Base-by-base conservation (phyloP, 2,329 filamentous ascomycete genomes). In the Lachnellula willkommii region DNA sequence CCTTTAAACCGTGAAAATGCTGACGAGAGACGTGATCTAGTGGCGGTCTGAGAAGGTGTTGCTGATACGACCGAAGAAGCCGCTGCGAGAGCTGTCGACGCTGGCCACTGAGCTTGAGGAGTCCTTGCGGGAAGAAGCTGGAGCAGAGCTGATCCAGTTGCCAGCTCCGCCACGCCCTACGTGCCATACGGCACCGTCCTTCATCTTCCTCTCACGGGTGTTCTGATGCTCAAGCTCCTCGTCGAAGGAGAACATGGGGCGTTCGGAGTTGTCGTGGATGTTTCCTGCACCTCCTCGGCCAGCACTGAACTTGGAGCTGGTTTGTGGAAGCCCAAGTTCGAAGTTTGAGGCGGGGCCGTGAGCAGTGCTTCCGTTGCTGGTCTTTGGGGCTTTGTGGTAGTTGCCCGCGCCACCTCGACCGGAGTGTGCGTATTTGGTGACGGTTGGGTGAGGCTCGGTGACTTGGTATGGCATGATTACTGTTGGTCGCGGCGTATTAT, bases 251-350 rank as follows among this genome's bases (percentile, higher is more conserved):
- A 69, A 69, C 15, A 65, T 60, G 12, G 67, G 56, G 22, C 60
- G 63, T 52, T 70, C 66, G 9, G 58, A 57, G 9, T 37, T 58
- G 14, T 55, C 47, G 52, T 62, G 64, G 45, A 69, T 67, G 58
- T 70, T 70, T n/a, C 68, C 68, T 15, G 66, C 68, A 26, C 68
- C 68, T 4, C 68, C 67, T 17, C 67, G 62, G 12, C 68, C 68
- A 17, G 59, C 57, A 56, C 52, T 61, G 60, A 69, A 70, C 52
- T 61, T 64, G 43, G 56, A 54, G 48, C 52, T 62, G 49, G 60
- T 58, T 47, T 61, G 48, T n/a, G 67, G 66, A 12, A 67, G 56
- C 8, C 60, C 63, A 47, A 52, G 28, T 28, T 60, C 56, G 52
- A 68, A 65, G 60, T 63, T 62, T 7, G 65, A 68, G n/a, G 66